These are phyloP conservation scores for Dioscorea cayenensis DNA, from an alignment of 116 monocot genomes.

Conservation along the genomic window DNA sequence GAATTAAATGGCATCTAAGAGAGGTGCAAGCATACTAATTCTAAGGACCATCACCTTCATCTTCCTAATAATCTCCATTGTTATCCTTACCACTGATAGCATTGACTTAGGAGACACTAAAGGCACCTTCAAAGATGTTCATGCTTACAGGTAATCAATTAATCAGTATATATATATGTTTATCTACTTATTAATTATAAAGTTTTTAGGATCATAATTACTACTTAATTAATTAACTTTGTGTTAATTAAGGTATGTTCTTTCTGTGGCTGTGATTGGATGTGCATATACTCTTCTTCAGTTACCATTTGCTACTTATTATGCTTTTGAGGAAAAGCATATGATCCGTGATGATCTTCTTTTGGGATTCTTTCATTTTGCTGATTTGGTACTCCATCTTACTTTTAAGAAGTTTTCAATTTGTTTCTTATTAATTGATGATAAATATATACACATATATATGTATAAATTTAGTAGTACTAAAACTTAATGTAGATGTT, in stretches of 20 bases:
- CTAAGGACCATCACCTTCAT: background rate
- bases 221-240: too few relatives aligned
- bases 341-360: background rate
- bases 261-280: constrained; percentile 18
- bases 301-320: constrained; percentile 11
- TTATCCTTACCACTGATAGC: constrained; percentile 4
- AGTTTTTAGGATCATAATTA: too few relatives aligned
- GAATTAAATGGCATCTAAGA: background rate
- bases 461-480: too few relatives aligned
- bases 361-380: background rate
- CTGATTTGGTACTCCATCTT: constrained; percentile 5
- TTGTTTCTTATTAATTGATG: too few relatives aligned
- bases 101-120: background rate
- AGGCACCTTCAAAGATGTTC: constrained; percentile 7
- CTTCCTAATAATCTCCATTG: constrained; percentile 8
- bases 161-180: too few relatives aligned
- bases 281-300: constrained; percentile 10
- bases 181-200: too few relatives aligned
- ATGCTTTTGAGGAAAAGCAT: background rate
- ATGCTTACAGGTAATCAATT: constrained; percentile 4
- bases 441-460: too few relatives aligned
- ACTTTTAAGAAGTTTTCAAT: too few relatives aligned
- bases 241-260: constrained; percentile 5
- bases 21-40: background rate
- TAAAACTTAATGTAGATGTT: background rate